These are phyloP conservation scores for Pseudotsuga menziesii DNA, from an alignment of 75 land plant species.

Conservation along the genomic window DNA sequence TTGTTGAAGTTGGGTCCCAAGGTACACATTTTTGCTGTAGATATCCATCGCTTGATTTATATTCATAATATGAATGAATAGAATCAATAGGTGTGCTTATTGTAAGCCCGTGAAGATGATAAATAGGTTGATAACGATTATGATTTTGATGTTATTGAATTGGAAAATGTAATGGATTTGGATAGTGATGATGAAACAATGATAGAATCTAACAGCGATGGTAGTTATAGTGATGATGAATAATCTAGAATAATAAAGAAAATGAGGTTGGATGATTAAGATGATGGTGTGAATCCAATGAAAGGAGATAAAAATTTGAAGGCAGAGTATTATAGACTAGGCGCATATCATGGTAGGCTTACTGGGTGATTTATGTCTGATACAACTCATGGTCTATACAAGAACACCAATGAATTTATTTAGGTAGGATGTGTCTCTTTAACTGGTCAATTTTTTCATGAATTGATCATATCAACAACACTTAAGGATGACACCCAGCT, in stretches of 20 bases:
- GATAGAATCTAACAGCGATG: conserved; percentile 15
- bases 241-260: conserved; percentile 10
- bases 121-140: conserved; percentile 55
- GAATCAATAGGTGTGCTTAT: conserved; percentile 65
- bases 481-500: conserved; percentile 93
- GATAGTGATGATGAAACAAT: conserved; percentile 25
- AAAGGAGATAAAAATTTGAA: conserved; percentile 35
- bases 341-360: conserved; percentile 84
- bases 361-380: conserved; percentile 85
- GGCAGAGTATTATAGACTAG: conserved; percentile 63
- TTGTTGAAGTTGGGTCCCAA: conserved; percentile 45
- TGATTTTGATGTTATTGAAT: too few species aligned
- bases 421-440: conserved; percentile 92
- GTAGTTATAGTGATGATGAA: conserved; percentile 11
- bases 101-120: conserved; percentile 79
- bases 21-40: conserved; percentile 70
- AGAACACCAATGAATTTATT: conserved; percentile 80
- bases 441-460: conserved; percentile 95
- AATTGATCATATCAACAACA: conserved; percentile 64
- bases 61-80: conserved; percentile 61
- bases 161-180: too few species aligned
- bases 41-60: conserved; percentile 90
- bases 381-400: conserved; percentile 68
- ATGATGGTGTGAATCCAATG: conserved; percentile 31
- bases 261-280: conserved; percentile 14